These are phyloP conservation scores for Murraya paniculata DNA, from an alignment of 345 rosid species.

Conservation along the genomic window DNA sequence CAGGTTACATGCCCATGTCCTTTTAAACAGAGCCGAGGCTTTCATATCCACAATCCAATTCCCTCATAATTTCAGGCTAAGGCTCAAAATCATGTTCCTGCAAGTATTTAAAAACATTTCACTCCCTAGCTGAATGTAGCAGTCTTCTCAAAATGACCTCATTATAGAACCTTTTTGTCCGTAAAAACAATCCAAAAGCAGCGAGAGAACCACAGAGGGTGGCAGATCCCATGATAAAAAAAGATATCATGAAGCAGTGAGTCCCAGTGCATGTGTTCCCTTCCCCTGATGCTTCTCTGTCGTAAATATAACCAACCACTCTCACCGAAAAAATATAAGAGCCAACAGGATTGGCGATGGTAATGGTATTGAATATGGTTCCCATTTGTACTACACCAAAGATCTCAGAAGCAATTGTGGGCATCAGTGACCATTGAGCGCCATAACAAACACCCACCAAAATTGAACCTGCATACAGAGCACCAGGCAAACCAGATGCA, in stretches of 20 bases:
- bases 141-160: slow-evolving; percentile 31
- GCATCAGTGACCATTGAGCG: slow-evolving; percentile 59
- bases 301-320: slow-evolving; percentile 49
- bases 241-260: slow-evolving; percentile 48
- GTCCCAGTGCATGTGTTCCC: slow-evolving; percentile 34
- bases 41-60: neutral
- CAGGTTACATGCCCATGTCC: neutral
- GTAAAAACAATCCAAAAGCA: slow-evolving; percentile 37
- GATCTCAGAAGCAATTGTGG: slow-evolving; percentile 48
- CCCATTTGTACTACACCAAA: slow-evolving; percentile 49
- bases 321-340: slow-evolving; percentile 51
- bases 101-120: neutral
- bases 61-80: too few relatives aligned
- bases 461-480: slow-evolving; percentile 39
- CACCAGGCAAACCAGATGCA: slow-evolving; percentile 47
- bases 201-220: slow-evolving; percentile 40
- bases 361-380: slow-evolving; percentile 50
- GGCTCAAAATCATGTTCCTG: neutral
- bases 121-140: slow-evolving; percentile 13
- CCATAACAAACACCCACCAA: slow-evolving; percentile 54
- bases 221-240: slow-evolving; percentile 42
- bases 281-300: slow-evolving; percentile 34
- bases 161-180: slow-evolving; percentile 34
- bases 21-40: neutral
- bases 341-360: slow-evolving; percentile 51